phyloP scores from a whole-genome alignment of 2,329 filamentous ascomycete species.

The Ceratocystis huliohia region DNA sequence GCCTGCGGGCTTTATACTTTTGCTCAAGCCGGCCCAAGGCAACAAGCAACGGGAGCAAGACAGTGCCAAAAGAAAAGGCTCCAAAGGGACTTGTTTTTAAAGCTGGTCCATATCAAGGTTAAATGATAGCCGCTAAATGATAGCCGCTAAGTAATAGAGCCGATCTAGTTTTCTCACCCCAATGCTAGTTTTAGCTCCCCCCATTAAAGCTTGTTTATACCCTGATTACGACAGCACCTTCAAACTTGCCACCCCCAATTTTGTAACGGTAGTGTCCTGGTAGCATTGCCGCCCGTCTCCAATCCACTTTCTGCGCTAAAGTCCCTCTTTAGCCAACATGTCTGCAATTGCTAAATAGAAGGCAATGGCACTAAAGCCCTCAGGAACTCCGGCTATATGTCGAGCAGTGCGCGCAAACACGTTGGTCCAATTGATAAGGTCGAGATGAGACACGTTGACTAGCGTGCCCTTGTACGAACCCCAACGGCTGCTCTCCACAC shows the following conservation, averaged over 20 bases:
- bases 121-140: too few relatives aligned
- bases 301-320: constrained; percentile 24
- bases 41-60: too few relatives aligned
- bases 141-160: too few relatives aligned
- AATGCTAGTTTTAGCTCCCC: too few relatives aligned
- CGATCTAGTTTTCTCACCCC: too few relatives aligned
- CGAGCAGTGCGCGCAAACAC: constrained; percentile 43
- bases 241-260: neutral
- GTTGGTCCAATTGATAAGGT: constrained; percentile 58
- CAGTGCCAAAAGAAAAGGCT: too few relatives aligned
- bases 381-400: constrained; percentile 39
- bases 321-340: constrained; percentile 57
- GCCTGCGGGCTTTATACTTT: neutral
- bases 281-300: too few relatives aligned
- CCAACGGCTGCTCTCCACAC: constrained; percentile 49
- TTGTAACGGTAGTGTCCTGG: neutral
- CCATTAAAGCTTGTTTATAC: too few relatives aligned
- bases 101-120: neutral
- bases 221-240: neutral
- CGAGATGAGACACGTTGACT: constrained; percentile 48
- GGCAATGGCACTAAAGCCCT: constrained; percentile 53
- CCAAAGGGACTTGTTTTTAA: neutral
- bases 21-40: too few relatives aligned
- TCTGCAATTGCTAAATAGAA: constrained; percentile 55
- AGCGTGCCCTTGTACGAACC: constrained; percentile 52